These are phyloP conservation scores for Boletus pseudopeckii DNA, from an alignment of 768 basidiomycete species.

Conservation along the genomic window DNA sequence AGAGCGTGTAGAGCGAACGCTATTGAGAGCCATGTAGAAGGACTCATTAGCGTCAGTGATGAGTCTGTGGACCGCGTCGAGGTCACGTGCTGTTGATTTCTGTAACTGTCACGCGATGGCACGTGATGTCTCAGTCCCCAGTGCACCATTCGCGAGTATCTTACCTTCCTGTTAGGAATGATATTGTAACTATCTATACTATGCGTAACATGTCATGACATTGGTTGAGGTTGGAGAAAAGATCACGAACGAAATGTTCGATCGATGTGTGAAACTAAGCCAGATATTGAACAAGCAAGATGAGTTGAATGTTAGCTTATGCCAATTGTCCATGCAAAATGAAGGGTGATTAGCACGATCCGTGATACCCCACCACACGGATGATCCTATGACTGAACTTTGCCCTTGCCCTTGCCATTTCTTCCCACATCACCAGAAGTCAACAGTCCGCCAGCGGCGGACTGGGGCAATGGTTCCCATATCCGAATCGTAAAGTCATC, in stretches of 20 bases:
- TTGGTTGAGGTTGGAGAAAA: constrained; percentile 19
- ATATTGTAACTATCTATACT: constrained; percentile 34
- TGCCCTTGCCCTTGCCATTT: constrained; percentile 64
- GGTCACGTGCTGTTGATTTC: constrained; percentile 26
- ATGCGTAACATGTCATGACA: constrained; percentile 31
- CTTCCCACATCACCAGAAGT: constrained; percentile 22
- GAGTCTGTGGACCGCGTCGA: not conserved
- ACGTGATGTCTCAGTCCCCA: too few relatives aligned
- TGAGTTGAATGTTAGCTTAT: constrained; percentile 29
- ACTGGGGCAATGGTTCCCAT: constrained; percentile 59
- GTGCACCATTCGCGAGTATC: too few relatives aligned
- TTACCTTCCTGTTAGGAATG: constrained; percentile 23
- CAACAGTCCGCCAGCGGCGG: constrained; percentile 16
- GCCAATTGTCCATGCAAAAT: constrained; percentile 28
- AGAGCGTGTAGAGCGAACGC: constrained; percentile 3
- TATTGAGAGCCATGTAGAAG: constrained; percentile 1
- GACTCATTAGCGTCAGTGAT: constrained; percentile 8
- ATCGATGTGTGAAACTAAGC: constrained; percentile 18
- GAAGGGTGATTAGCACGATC: constrained; percentile 20
- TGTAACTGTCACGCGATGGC: not conserved
- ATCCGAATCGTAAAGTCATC: constrained; percentile 90
- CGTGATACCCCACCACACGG: constrained; percentile 13
- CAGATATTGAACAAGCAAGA: constrained; percentile 22
- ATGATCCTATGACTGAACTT: constrained; percentile 45
- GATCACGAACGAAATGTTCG: constrained; percentile 25